Percentiles rank a stretch among this genome's conserved stretches.
phyloP scores from a whole-genome alignment of 495 filamentous ascomycete genomes.

The Saxophila tyrrhenica region DNA sequence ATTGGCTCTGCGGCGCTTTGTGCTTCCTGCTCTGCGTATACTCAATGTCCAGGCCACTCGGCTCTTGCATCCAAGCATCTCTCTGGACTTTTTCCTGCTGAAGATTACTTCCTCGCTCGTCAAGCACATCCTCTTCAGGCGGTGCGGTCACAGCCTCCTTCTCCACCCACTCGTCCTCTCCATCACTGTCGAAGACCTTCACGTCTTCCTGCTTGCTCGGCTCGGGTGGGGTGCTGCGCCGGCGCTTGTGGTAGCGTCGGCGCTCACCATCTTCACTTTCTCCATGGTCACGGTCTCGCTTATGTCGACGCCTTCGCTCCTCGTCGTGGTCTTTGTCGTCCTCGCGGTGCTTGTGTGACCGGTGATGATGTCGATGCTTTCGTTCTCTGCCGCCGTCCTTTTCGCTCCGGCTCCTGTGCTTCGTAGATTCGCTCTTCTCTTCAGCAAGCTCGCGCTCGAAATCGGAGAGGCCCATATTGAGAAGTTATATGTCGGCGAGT shows the following conservation, averaged over 20 bases:
- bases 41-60: slow-evolving; percentile 69
- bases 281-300: slow-evolving; percentile 37
- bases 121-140: slow-evolving; percentile 30
- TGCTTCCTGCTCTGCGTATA: slow-evolving; percentile 61
- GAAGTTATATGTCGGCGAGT: not conserved
- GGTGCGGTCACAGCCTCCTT: slow-evolving; percentile 24
- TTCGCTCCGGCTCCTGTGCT: slow-evolving; percentile 22
- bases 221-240: slow-evolving; percentile 13
- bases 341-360: slow-evolving; percentile 33
- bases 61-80: slow-evolving; percentile 92
- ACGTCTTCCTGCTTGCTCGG: slow-evolving; percentile 5
- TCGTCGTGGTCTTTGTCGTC: slow-evolving; percentile 31
- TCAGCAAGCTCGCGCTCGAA: slow-evolving; percentile 33
- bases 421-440: slow-evolving; percentile 19
- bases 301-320: slow-evolving; percentile 40
- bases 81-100: slow-evolving; percentile 38
- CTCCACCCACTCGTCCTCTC: slow-evolving; percentile 24
- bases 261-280: slow-evolving; percentile 24
- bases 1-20: slow-evolving; percentile 33
- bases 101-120: slow-evolving; percentile 19
- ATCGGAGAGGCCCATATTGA: slow-evolving; percentile 29
- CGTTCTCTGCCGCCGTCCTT: slow-evolving; percentile 20
- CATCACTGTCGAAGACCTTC: slow-evolving; percentile 20
- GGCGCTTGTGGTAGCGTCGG: slow-evolving; percentile 12
- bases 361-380: slow-evolving; percentile 35